These are phyloP conservation scores for Paecilomyces variotii DNA, from an alignment of 2,329 filamentous ascomycete genomes.

Conservation along the genomic window DNA sequence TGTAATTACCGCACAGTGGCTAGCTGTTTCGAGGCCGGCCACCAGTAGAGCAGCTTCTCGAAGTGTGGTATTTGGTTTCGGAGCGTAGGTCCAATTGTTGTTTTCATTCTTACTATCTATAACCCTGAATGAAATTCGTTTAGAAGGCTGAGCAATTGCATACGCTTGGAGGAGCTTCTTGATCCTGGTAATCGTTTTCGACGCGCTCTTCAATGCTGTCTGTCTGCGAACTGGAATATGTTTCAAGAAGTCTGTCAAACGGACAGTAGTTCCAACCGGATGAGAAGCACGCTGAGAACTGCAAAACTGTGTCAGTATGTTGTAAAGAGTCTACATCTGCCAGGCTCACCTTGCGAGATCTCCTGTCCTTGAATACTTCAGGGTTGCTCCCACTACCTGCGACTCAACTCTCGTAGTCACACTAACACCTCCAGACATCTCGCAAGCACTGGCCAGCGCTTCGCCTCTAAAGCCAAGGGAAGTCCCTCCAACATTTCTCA, in stretches of 20 bases:
- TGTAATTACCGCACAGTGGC: constrained; percentile 37
- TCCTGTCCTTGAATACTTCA: constrained; percentile 46
- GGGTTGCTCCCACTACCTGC: constrained; percentile 45
- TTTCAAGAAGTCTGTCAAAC: constrained; percentile 49
- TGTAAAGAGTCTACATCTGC: neutral
- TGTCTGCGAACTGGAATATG: constrained; percentile 53
- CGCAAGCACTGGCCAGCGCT: constrained; percentile 54
- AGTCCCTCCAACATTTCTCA: constrained; percentile 46
- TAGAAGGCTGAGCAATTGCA: constrained; percentile 49
- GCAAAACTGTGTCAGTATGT: constrained; percentile 1
- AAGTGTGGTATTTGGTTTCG: constrained; percentile 39
- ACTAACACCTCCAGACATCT: constrained; percentile 46
- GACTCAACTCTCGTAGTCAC: constrained; percentile 52
- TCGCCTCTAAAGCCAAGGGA: constrained; percentile 59
- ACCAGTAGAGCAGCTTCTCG: constrained; percentile 50
- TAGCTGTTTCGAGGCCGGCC: constrained; percentile 45
- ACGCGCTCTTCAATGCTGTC: constrained; percentile 42
- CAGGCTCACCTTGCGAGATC: constrained; percentile 36
- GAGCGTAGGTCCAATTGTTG: constrained; percentile 54
- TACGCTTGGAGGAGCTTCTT: constrained; percentile 51
- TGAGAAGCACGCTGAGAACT: constrained; percentile 41
- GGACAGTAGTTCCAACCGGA: constrained; percentile 54
- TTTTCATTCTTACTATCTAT: constrained; percentile 55
- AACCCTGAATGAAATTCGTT: constrained; percentile 48
- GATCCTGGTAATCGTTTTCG: constrained; percentile 44